Evolutionary conservation across 495 filamentous ascomycete genomes (phyloP).

Genomic region (Aspergillus indologenus): DNA sequence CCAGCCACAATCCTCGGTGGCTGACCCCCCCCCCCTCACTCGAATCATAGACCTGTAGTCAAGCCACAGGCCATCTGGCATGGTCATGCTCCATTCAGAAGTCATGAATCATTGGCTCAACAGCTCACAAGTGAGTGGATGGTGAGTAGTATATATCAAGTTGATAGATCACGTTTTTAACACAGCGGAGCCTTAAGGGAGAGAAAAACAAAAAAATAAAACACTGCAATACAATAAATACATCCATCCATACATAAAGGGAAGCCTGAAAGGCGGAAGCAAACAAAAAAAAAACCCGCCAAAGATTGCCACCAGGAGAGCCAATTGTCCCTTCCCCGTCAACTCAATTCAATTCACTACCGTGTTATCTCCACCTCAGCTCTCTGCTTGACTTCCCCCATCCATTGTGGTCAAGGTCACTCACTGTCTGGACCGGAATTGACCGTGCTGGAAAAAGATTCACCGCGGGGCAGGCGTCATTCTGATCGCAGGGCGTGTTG

Average conservation of each 20-base stretch:
- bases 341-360: neutral
- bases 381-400: neutral
- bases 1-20: too few relatives aligned
- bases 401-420: too few relatives aligned
- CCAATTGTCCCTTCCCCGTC: neutral
- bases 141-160: neutral
- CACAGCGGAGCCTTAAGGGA: neutral
- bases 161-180: neutral
- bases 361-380: too few relatives aligned
- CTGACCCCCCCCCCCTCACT: too few relatives aligned
- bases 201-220: neutral
- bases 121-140: neutral
- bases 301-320: neutral
- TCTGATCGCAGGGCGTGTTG: neutral
- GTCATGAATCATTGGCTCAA: too few relatives aligned
- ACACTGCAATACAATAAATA: too few relatives aligned
- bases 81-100: too few relatives aligned
- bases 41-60: too few relatives aligned
- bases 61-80: too few relatives aligned
- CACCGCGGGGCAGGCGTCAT: neutral
- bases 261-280: constrained; percentile 1
- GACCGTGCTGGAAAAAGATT: neutral
- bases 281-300: neutral
- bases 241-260: too few relatives aligned
- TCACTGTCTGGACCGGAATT: too few relatives aligned